A percentile compares a stretch with the other conserved stretches of the same genome.
phyloP scores from a whole-genome alignment of 23 red algal species.

The Gracilaria domingensis region DNA sequence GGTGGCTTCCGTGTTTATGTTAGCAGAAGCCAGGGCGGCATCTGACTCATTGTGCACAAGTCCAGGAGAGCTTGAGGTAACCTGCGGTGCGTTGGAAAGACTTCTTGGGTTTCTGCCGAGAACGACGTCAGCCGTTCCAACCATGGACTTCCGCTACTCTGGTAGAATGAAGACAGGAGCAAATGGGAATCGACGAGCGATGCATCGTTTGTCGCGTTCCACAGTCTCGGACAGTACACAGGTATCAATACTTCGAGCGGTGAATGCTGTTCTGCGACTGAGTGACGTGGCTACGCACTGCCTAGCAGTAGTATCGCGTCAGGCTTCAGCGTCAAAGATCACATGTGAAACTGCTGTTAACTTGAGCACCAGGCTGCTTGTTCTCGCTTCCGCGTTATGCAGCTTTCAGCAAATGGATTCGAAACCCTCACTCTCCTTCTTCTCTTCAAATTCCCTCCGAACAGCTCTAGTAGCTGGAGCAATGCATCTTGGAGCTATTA shows the following conservation, averaged over 20 bases:
- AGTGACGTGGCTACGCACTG: slow-evolving; percentile 70
- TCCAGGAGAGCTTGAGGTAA: slow-evolving; percentile 56
- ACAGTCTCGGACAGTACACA: slow-evolving; percentile 14
- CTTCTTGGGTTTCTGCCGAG: slow-evolving; percentile 45
- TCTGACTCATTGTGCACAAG: slow-evolving; percentile 63
- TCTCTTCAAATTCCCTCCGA: slow-evolving; percentile 73
- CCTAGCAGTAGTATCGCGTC: slow-evolving; percentile 67
- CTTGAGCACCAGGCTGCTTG: slow-evolving; percentile 60
- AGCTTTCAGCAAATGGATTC: slow-evolving; percentile 40
- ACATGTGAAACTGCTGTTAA: slow-evolving; percentile 62
- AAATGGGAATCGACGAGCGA: slow-evolving; percentile 20
- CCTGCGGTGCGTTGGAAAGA: slow-evolving; percentile 52
- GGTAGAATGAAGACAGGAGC: slow-evolving; percentile 39
- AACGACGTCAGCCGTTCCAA: slow-evolving; percentile 15
- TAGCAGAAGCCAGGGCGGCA: slow-evolving; percentile 65
- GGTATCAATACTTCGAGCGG: slow-evolving; percentile 59
- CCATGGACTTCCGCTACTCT: slow-evolving; percentile 32
- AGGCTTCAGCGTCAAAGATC: slow-evolving; percentile 43
- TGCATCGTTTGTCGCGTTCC: slow-evolving; percentile 42
- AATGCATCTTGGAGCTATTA: slow-evolving; percentile 72
- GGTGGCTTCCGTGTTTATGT: slow-evolving; percentile 73
- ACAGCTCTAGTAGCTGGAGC: slow-evolving; percentile 63
- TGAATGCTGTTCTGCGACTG: slow-evolving; percentile 69
- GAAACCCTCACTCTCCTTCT: slow-evolving; percentile 59
- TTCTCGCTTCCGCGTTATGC: slow-evolving; percentile 52